Evolutionary conservation across 495 filamentous ascomycete genomes (phyloP), one percentile per base, ranked within the genome.

Genomic region (Amphirosellinia nigrospora): DNA sequence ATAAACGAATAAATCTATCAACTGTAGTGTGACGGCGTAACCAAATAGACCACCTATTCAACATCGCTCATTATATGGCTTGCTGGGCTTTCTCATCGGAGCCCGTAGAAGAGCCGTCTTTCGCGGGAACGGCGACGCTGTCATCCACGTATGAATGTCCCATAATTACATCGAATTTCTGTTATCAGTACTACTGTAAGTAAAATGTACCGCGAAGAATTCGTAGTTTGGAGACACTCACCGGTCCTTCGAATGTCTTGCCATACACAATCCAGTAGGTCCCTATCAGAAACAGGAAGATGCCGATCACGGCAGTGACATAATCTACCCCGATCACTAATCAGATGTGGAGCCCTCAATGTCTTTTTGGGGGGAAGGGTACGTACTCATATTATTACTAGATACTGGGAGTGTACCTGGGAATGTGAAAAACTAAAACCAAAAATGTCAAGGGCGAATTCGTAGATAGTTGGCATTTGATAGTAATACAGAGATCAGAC

Each of bases 351-450:
- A 15, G 39, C 19, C 26, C 32, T 46, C 15, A 6, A 21, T 32
- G 19, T 16, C 30, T 34, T 38, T 0, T 43, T 9, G 23, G n/a
- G 26, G 26, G 7, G 9, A 41, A 43, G 23, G 36, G 28, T 19
- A 50, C 72, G 67, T 72, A 79, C 77, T 79, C 77, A 79, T 79
- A 26, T 73, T 64, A 30, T 73, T 73, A 2, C 59, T 75, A 0
- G 76, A 71, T 15, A 72, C 77, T 3, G 77, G 77, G 38, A 79
- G 74, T 8, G 60, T 60, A 9, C 71, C 73, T 5, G 77, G 77
- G 71, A 79, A 79, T 43, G 76, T 78, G 70, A 79, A 79, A 63
- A 79, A 79, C 77, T 79, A 71, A 19, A 79, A 79, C 77, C 78
- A 71, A 19, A 63, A 32, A 23, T 8, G n/a, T 67, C n/a, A 72